phyloP scores from a whole-genome alignment of 768 basidiomycete genomes.

The Phylloporus sp. region DNA sequence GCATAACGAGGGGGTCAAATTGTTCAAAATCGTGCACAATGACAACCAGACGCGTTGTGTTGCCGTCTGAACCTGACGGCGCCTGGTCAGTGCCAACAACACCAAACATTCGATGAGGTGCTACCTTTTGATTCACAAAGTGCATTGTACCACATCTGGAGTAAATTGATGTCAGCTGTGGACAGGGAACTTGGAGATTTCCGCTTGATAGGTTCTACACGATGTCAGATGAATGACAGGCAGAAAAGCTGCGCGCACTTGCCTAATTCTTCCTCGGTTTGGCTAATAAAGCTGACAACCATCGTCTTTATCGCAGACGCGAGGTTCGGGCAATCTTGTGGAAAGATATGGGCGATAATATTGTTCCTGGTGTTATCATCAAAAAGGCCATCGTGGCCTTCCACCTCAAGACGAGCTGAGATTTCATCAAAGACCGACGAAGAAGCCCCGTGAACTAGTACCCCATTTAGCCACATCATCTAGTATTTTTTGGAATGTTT shows the following conservation, averaged over 20 bases:
- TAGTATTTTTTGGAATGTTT: conserved; percentile 10
- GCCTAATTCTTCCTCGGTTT: conserved; percentile 30
- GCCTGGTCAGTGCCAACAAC: background rate
- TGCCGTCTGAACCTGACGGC: conserved; percentile 12
- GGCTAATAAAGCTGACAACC: conserved; percentile 49
- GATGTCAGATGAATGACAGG: background rate
- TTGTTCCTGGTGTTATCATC: conserved; percentile 15
- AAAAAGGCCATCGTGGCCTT: conserved; percentile 22
- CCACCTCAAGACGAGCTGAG: conserved; percentile 32
- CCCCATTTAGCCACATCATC: conserved; percentile 1
- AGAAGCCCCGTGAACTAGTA: conserved; percentile 43
- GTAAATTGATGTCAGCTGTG: conserved; percentile 55
- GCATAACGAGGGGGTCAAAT: conserved; percentile 56
- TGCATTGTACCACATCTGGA: conserved; percentile 58
- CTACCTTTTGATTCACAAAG: conserved; percentile 38
- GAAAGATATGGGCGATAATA: conserved; percentile 49
- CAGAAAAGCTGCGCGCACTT: conserved; percentile 16
- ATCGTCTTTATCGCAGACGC: conserved; percentile 51
- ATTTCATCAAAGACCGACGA: conserved; percentile 47
- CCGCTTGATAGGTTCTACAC: conserved; percentile 38
- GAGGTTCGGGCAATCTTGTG: conserved; percentile 54
- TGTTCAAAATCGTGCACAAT: conserved; percentile 75
- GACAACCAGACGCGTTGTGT: conserved; percentile 45
- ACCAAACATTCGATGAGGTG: conserved; percentile 8
- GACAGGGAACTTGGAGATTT: conserved; percentile 51